These are phyloP conservation scores for Monilinia aucupariae DNA, from an alignment of 2,329 filamentous ascomycete species.

Conservation along the genomic window DNA sequence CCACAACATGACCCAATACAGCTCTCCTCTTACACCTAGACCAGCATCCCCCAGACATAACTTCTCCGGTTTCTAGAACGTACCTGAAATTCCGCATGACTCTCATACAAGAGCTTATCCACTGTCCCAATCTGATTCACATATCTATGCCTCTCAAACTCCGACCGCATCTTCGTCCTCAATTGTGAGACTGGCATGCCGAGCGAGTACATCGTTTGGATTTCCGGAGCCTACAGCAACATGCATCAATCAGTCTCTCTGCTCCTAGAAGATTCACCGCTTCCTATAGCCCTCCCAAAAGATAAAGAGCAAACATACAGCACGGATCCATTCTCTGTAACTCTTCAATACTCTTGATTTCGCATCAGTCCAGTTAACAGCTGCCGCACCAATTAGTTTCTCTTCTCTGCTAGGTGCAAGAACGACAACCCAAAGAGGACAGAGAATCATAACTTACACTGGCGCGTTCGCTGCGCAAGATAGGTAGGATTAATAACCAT, in stretches of 20 bases:
- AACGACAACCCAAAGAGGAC: neutral
- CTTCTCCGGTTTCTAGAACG: conserved; percentile 17
- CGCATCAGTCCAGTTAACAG: conserved; percentile 83
- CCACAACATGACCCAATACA: neutral
- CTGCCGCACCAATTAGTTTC: conserved; percentile 58
- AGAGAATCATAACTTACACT: conserved; percentile 54
- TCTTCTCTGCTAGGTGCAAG: conserved; percentile 17
- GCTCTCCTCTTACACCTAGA: neutral
- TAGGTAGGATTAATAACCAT: conserved; percentile 93
- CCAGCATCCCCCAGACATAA: conserved; percentile 8
- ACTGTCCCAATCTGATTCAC: conserved; percentile 83
- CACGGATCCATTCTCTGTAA: conserved; percentile 94
- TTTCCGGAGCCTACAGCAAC: conserved; percentile 72
- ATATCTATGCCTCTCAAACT: conserved; percentile 93
- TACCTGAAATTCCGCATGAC: conserved; percentile 91
- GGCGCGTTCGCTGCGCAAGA: conserved; percentile 74
- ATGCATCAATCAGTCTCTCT: conserved; percentile 10
- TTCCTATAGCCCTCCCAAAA: neutral
- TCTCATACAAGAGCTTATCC: conserved; percentile 86
- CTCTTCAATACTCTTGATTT: conserved; percentile 78
- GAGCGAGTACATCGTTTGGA: conserved; percentile 95
- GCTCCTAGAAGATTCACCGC: neutral
- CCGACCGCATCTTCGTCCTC: conserved; percentile 89
- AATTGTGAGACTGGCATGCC: conserved; percentile 81
- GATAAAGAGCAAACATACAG: conserved; percentile 55